Base-by-base conservation (phyloP, 2,329 filamentous ascomycete genomes). In the Fusarium sp. region DNA sequence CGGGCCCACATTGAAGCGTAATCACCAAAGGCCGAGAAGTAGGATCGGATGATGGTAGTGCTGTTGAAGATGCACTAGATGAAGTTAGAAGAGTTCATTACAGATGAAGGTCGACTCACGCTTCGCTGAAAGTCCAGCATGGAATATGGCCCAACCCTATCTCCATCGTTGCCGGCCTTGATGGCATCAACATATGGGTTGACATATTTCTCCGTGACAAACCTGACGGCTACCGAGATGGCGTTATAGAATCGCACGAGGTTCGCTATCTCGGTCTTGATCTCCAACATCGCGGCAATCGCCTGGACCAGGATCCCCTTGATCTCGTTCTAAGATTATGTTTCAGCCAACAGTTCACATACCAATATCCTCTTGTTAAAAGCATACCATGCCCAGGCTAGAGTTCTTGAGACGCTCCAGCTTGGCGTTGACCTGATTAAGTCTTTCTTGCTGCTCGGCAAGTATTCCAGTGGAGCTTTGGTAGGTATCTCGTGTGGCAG, bases 321-420 rank as follows among this genome's bases (percentile, higher is more conserved):
- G 51, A 54, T 54, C 14, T 24, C 20, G 4, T 39, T n/a, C 51
- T 54, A 28, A 5, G 18, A 24, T 15, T 17, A 17, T 12, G 1
- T 17, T 6, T 54, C 5, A 54, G 51, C 13, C 7, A 18, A n/a
- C 10, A 26, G 17, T 11, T 22, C 24, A 22, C 18, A 22, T 2
- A n/a, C 7, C 4, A 12, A 5, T 26, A 24, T 17, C 18, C 3
- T 1, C 1, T 12, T 8, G 3, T 22, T 15, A 20, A n/a, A 22
- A n/a, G 12, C 24, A 17, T 39, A 54, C 35, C 51, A 39, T 54
- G 17, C 28, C 35, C 18, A 39, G 35, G 24, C 8, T 18, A 1
- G 51, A 54, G 20, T 26, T n/a, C 15, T n/a, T 28, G 10, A 39
- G 24, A 17, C 32, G 18, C 11, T 54, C 35, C 5, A 54, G 35